phyloP scores from a whole-genome alignment of 2,329 filamentous ascomycete species.

The Teratosphaeria epicoccoides region DNA sequence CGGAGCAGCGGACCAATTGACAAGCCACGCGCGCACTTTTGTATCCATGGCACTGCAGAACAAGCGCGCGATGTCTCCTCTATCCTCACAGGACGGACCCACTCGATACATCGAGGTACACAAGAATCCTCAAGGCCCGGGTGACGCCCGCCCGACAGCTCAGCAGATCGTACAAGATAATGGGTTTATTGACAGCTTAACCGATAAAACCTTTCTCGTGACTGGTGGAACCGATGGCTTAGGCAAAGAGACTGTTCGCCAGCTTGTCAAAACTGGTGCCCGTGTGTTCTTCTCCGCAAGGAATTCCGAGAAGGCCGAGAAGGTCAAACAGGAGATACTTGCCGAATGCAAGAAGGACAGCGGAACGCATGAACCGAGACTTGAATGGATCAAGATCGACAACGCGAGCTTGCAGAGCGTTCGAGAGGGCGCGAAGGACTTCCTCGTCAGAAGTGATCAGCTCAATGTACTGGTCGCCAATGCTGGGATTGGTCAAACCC shows the following conservation, averaged over 20 bases:
- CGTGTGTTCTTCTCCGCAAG: slow-evolving; percentile 5
- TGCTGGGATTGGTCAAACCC: slow-evolving; percentile 32
- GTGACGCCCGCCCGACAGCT: slow-evolving; percentile 12
- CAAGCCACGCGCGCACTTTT: no score
- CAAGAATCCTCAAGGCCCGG: slow-evolving; percentile 6
- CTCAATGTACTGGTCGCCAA: slow-evolving; percentile 35
- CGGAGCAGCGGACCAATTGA: no score
- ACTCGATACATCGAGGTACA: slow-evolving; percentile 6
- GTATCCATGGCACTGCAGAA: no score
- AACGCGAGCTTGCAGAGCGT: slow-evolving; percentile 19
- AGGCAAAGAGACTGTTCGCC: slow-evolving; percentile 32
- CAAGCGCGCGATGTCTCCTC: neutral
- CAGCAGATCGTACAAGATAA: slow-evolving; percentile 11
- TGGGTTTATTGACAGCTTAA: slow-evolving; percentile 21
- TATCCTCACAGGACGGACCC: neutral
- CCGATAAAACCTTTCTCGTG: slow-evolving; percentile 28
- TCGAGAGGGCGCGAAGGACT: slow-evolving; percentile 18
- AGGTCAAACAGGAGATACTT: slow-evolving; percentile 13
- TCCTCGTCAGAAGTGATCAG: slow-evolving; percentile 24
- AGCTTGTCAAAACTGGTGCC: slow-evolving; percentile 13
- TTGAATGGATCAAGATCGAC: slow-evolving; percentile 9
- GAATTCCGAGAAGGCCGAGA: slow-evolving; percentile 1
- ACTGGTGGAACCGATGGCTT: slow-evolving; percentile 33
- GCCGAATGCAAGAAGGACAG: slow-evolving; percentile 2
- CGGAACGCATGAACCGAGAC: neutral